These are phyloP conservation scores for Arctium minus DNA, from an alignment of 129 eudicot genomes.

Conservation along the genomic window DNA sequence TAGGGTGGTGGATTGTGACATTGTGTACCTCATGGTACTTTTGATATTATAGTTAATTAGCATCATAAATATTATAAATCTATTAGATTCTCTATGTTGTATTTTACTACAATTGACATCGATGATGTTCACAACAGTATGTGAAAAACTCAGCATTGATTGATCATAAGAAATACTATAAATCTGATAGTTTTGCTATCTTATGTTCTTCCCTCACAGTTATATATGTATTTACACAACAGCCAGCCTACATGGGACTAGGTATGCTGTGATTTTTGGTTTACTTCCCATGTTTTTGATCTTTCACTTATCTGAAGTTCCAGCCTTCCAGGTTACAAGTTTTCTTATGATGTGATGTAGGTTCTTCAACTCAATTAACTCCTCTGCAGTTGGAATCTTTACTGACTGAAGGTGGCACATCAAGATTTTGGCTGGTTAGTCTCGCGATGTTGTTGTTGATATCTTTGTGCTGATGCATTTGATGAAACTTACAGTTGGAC, in stretches of 20 bases:
- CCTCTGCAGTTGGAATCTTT: constrained; percentile 86
- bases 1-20: no score
- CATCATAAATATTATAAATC: not conserved
- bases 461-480: not conserved
- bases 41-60: not conserved
- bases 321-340: not conserved
- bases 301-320: not conserved
- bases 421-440: constrained; percentile 96
- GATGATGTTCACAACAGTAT: no score
- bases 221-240: constrained; percentile 64
- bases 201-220: constrained; percentile 42
- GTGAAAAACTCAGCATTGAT: no score
- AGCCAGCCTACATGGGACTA: constrained; percentile 68
- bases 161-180: not conserved
- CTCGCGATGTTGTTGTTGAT: not conserved
- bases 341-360: constrained; percentile 31
- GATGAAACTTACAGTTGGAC: no score
- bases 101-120: no score
- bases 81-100: not conserved
- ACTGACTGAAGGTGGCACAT: constrained; percentile 75
- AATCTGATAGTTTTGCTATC: not conserved
- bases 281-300: not conserved
- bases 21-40: not conserved
- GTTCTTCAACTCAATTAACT: constrained; percentile 62
- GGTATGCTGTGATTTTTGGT: constrained; percentile 38